Base-by-base conservation (phyloP, 345 rosid species). In the Syzygium jambos region DNA sequence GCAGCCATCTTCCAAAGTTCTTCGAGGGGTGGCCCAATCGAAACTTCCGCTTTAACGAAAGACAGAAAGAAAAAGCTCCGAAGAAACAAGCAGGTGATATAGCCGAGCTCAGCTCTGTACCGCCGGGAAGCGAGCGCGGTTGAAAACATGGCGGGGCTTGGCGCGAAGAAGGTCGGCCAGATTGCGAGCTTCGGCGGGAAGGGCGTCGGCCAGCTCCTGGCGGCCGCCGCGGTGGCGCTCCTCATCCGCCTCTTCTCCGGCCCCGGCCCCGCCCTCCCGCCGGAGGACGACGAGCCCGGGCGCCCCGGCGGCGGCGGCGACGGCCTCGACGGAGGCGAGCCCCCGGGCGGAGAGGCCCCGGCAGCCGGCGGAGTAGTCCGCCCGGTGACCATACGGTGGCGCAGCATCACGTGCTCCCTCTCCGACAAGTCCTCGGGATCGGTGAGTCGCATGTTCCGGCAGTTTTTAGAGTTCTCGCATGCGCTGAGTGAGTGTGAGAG, bases 371-470 rank as follows among this genome's bases (percentile, higher is more conserved):
- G 92, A 86, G 91, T 98, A 86, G 91, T 98, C 87, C 88, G 89
- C n/a, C 97, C 98, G 84, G 94, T 96, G 87, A 94, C 95, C 52
- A 95, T 98, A 87, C 91, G 94, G 51, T 95, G 99, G 99, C 91
- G 92, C 88, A 94, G 91, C 91, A 92, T 98, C 91, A 96, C 94
- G 10, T 98, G 99, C 92, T 95, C 97, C 34, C 93, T 98, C 89
- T 91, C 97, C 54, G 98, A 94, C 89, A 95, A 95, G 92, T 91
- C 93, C 53, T 93, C 94, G 43, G 93, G 95, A 92, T 93, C 95
- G 57, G 99, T 97, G 88, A 94, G 96, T 77, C 22, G 51, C 84
- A 77, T 5, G 41, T 16, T 43, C 21, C 46, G 46, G 52, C 7
- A 0, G 51, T 30, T 49, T 51, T 34, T 41, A 22, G 82, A 19